A percentile compares a stretch with the other conserved stretches of the same genome.
These are phyloP conservation scores for Amniculicola lignicola DNA, from an alignment of 495 filamentous ascomycete species.

Conservation along the genomic window DNA sequence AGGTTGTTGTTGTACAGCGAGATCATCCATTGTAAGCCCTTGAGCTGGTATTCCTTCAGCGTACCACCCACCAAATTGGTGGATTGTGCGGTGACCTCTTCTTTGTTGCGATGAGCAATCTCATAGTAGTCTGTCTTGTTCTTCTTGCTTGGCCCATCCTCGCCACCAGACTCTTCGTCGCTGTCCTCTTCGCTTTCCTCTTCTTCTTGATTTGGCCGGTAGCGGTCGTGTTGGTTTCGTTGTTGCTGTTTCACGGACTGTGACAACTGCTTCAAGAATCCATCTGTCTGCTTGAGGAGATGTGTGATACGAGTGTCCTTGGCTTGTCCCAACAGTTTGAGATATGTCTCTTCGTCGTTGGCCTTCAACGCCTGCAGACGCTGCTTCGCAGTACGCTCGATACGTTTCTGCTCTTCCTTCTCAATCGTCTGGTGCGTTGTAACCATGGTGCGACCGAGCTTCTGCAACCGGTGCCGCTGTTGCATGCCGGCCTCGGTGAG, in stretches of 20 bases:
- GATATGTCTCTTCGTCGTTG: slow-evolving; percentile 97
- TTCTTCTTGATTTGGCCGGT: slow-evolving; percentile 44
- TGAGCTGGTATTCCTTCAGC: slow-evolving; percentile 96
- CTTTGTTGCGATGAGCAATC: slow-evolving; percentile 91
- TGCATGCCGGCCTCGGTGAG: slow-evolving; percentile 57
- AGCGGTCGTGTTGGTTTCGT: slow-evolving; percentile 71
- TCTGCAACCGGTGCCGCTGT: slow-evolving; percentile 69
- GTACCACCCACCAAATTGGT: slow-evolving; percentile 81
- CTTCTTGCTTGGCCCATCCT: slow-evolving; percentile 61
- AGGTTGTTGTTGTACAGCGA: slow-evolving; percentile 99
- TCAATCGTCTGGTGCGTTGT: slow-evolving; percentile 91
- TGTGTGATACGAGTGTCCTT: slow-evolving; percentile 99
- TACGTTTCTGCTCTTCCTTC: slow-evolving; percentile 96
- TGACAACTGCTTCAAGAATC: slow-evolving; percentile 92
- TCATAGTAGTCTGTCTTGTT: slow-evolving; percentile 96
- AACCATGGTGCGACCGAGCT: slow-evolving; percentile 82
- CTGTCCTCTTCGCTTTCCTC: slow-evolving; percentile 54
- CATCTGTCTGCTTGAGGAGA: slow-evolving; percentile 90
- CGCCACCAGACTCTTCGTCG: slow-evolving; percentile 59
- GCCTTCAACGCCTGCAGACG: slow-evolving; percentile 98
- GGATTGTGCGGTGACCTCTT: slow-evolving; percentile 81
- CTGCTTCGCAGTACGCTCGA: slow-evolving; percentile 96
- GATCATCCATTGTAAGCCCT: slow-evolving; percentile 99
- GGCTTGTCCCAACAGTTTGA: slow-evolving; percentile 93
- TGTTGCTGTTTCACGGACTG: slow-evolving; percentile 90